These are phyloP conservation scores for Leucocoprinus leucothites DNA, from an alignment of 768 basidiomycete species.

Conservation along the genomic window DNA sequence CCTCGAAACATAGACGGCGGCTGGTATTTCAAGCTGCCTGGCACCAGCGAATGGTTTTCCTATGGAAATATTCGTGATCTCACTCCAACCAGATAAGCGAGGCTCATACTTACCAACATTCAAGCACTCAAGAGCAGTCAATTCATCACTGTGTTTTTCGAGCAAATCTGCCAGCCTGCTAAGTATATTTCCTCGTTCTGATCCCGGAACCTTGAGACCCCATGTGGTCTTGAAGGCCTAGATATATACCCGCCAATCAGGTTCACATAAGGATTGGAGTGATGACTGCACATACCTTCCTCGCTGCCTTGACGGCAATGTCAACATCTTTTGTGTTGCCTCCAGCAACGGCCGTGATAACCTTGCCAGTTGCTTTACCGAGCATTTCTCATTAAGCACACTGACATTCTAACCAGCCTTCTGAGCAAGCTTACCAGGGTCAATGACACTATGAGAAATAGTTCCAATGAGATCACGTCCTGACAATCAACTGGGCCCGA, in stretches of 20 bases:
- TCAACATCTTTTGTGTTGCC: constrained; percentile 73
- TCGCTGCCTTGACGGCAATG: constrained; percentile 65
- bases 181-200: constrained; percentile 53
- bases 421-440: constrained; percentile 38
- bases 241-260: neutral
- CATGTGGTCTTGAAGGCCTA: constrained; percentile 53
- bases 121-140: constrained; percentile 72
- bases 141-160: constrained; percentile 55
- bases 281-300: constrained; percentile 35
- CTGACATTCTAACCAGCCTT: neutral
- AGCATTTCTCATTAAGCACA: constrained; percentile 13
- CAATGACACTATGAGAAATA: constrained; percentile 42
- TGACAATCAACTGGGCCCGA: constrained; percentile 3
- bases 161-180: constrained; percentile 63
- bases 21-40: constrained; percentile 46
- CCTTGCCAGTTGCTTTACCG: constrained; percentile 57
- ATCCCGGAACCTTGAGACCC: constrained; percentile 60
- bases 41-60: constrained; percentile 55
- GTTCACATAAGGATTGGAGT: no score
- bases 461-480: neutral
- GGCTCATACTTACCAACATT: constrained; percentile 48
- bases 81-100: neutral
- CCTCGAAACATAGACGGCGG: constrained; percentile 47
- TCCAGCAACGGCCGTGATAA: constrained; percentile 53
- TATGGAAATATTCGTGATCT: constrained; percentile 10